Evolutionary conservation across 2,329 filamentous ascomycete species (phyloP), one percentile per base, ranked within the genome.

Genomic region (Cytospora piceicola): DNA sequence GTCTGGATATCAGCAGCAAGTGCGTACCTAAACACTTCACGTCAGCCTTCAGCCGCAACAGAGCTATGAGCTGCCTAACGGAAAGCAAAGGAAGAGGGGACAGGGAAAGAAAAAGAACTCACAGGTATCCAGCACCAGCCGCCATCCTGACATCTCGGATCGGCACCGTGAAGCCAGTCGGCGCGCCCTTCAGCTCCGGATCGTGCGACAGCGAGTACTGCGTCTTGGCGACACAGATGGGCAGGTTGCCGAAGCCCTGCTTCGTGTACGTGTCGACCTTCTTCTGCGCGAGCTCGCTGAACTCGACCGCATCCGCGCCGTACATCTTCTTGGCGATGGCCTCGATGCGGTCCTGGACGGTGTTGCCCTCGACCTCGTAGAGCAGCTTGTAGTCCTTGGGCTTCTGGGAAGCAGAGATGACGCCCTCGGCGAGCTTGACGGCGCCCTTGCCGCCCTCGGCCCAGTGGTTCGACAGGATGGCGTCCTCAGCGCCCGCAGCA

Each of bases 1-100:
- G 95, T 99, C 83, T 98, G 95, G 71, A 99, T 98, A 75, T 99
- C 95, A 17, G 95, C 95, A 62, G 95, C 95, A 68, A 98, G 85
- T 8, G 95, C 95, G 73, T 97, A 97, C 62, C 90, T 91, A 56
- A 63, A 39, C 3, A n/a, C 12, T 8, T 8, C 24, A 9, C 59
- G 69, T 83, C 75, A 83, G 78, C 71, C 3, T 49, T 22, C n/a
- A 68, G 11, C 6, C n/a, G 46, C 11, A 12, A 24, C 11, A 3
- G n/a, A 24, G 42, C n/a, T n/a, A 24, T n/a, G n/a, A 24, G 46
- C n/a, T 24, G 46, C 46, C 46, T 49, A 11, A 54, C 27, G 27
- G 15, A 67, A 17, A 46, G 5, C 9, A 22, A 49, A 61, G 29
- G 39, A 42, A 39, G 4, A 39, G 36, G 36, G 54, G 64, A 52